A percentile compares a stretch with the other conserved stretches of the same genome.
These are phyloP conservation scores for Penicillium diatomitis DNA, from an alignment of 495 filamentous ascomycete species.

Conservation along the genomic window DNA sequence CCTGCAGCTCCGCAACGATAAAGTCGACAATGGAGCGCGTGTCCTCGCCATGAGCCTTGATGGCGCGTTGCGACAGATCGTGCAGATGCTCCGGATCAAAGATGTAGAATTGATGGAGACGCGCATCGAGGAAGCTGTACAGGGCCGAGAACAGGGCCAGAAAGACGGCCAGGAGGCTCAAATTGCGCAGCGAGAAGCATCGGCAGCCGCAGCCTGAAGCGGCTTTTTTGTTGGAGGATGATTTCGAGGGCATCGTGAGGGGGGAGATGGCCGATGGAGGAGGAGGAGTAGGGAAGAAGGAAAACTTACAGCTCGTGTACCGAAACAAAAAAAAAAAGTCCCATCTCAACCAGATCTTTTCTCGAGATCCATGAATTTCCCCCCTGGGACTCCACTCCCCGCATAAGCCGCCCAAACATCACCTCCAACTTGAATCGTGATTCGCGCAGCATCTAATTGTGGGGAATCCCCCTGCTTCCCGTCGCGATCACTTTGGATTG, in stretches of 20 bases:
- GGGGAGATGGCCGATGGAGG: not conserved
- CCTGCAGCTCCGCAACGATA: slow-evolving; percentile 42
- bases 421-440: too few relatives aligned
- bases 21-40: slow-evolving; percentile 56
- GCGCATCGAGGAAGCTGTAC: slow-evolving; percentile 55
- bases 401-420: slow-evolving; percentile 1
- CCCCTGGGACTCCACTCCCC: slow-evolving; percentile 9
- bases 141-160: slow-evolving; percentile 50
- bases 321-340: too few relatives aligned
- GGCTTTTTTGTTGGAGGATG: slow-evolving; percentile 13
- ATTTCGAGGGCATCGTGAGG: slow-evolving; percentile 20
- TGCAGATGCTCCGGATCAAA: slow-evolving; percentile 61
- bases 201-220: slow-evolving; percentile 17
- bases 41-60: slow-evolving; percentile 62
- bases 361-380: not conserved
- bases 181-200: slow-evolving; percentile 22
- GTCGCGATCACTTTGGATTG: too few relatives aligned
- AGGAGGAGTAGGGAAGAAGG: not conserved
- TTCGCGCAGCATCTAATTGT: too few relatives aligned
- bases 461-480: too few relatives aligned
- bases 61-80: slow-evolving; percentile 54
- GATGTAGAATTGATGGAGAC: slow-evolving; percentile 68
- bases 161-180: slow-evolving; percentile 52
- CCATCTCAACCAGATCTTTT: too few relatives aligned
- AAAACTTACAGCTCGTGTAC: not conserved